Evolutionary conservation across 73 alveolate genomes (phyloP), one percentile per base, ranked within the genome.

Genomic region (Halteria grandinella): DNA sequence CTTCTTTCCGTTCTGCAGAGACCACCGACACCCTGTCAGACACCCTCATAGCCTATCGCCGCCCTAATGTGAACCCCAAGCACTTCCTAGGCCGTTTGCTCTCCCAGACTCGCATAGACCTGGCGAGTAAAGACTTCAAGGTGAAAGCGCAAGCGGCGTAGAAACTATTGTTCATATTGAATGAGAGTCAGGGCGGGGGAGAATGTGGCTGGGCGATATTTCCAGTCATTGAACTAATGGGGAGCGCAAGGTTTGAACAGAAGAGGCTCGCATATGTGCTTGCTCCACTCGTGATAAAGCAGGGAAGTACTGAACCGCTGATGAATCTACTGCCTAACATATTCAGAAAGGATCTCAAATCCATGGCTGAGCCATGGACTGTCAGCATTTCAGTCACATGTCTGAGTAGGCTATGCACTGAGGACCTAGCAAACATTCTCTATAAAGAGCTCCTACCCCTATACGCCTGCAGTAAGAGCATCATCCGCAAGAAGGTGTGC

Each of bases 221-320:
- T n/a, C n/a, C n/a, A n/a, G n/a, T 69, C 49, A 44, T 85, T 14
- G 89, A 85, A 52, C 82, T 85, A 17, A 85, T 85, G 94, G 81
- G 94, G 7, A 27, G 70, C 21, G 27, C 33, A 18, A 27, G 23
- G 20, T 58, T 78, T 25, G 47, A 49, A 10, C 29, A 60, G 27
- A 76, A 70, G 45, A 17, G 85, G 47, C 50, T 69, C 41, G 41
- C 81, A 0, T 83, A 74, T 39, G 63, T 85, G 8, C 41, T 85
- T 18, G 84, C 75, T 11, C 75, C 90, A 0, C 15, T 80, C 5
- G 71, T 72, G 0, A 34, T 80, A 43, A 66, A 57, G 48, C 84
- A 80, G 24, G 66, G 50, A 24, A 4, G 31, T 15, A 69, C 40
- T 45, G n/a, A 40, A 15, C 87, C 77, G 29, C 41, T 85, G 50